phyloP scores from a whole-genome alignment of 257 asterid species.

The Plantago major region DNA sequence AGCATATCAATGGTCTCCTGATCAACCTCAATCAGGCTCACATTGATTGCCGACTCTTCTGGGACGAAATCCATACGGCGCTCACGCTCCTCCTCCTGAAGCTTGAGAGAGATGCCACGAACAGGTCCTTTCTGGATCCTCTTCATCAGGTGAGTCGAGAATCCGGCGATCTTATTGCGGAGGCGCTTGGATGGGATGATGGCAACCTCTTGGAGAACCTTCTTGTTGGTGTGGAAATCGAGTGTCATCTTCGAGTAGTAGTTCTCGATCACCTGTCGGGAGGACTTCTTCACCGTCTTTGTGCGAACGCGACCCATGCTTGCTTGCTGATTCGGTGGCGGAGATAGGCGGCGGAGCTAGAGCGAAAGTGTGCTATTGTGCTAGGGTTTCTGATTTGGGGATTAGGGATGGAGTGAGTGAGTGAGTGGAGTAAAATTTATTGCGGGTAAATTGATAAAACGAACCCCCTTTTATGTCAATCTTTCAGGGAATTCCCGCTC shows the following conservation, averaged over 20 bases:
- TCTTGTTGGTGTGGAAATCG: constrained; percentile 21
- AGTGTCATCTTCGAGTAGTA: constrained; percentile 30
- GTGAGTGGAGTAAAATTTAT: too few species aligned
- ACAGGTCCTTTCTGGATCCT: constrained; percentile 16
- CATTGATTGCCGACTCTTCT: constrained; percentile 39
- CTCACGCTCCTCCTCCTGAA: constrained; percentile 54
- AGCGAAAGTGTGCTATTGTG: too few species aligned
- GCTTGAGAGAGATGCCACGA: constrained; percentile 33
- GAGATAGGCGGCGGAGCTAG: neutral
- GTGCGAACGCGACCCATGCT: constrained; percentile 50
- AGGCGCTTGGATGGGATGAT: constrained; percentile 49
- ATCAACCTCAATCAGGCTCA: constrained; percentile 44
- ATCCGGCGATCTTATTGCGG: constrained; percentile 29
- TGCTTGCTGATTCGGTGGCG: neutral
- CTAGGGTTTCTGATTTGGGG: too few species aligned
- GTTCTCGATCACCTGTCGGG: constrained; percentile 52
- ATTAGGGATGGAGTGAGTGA: too few species aligned
- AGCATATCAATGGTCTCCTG: constrained; percentile 50
- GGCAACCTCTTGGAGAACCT: constrained; percentile 44
- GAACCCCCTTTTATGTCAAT: too few species aligned
- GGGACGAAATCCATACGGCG: constrained; percentile 55
- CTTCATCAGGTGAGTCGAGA: constrained; percentile 12
- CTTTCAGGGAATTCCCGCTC: too few species aligned
- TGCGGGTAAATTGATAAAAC: too few species aligned
- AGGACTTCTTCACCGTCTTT: constrained; percentile 50